Conservation (phyloP, 228 moss, liverwort and hornwort genomes). For the Sphagnum magellanicum region DNA sequence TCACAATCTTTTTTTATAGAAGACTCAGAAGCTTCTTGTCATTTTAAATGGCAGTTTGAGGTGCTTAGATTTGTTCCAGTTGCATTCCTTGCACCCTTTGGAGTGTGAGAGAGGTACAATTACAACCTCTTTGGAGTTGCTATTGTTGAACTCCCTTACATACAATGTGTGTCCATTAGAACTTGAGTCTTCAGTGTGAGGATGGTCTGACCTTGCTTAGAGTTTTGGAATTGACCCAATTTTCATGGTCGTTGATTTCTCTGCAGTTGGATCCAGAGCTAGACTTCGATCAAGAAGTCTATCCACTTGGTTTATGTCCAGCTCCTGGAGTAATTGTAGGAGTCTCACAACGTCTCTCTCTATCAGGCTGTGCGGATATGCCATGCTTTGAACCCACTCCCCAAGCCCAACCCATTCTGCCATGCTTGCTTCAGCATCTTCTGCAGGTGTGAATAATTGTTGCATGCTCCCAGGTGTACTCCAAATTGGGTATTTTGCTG, state of each 20-base stretch:
- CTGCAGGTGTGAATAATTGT: constrained; percentile 43
- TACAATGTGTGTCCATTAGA: too few relatives aligned
- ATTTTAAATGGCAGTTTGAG: background rate
- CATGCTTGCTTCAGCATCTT: constrained; percentile 79
- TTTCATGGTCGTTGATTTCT: constrained; percentile 2
- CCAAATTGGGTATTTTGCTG: too few relatives aligned
- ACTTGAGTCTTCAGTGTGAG: too few relatives aligned
- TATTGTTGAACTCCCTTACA: too few relatives aligned
- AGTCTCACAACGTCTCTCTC: constrained; percentile 79
- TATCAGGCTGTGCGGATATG: constrained; percentile 67
- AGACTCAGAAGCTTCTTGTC: background rate
- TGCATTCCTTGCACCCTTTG: too few relatives aligned
- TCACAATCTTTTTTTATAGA: background rate
- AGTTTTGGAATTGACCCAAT: background rate
- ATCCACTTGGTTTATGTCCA: constrained; percentile 85
- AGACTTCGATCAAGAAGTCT: constrained; percentile 92
- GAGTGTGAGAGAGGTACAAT: constrained; percentile 31
- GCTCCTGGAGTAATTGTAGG: constrained; percentile 84
- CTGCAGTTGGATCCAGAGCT: constrained; percentile 90
- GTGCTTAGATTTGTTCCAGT: too few relatives aligned
- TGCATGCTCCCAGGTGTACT: too few relatives aligned
- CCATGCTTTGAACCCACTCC: constrained; percentile 96
- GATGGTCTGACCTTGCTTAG: too few relatives aligned
- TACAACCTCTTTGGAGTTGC: background rate
- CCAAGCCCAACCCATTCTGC: constrained; percentile 91